Evolutionary conservation across 495 filamentous ascomycete species (phyloP).

Genomic region (Mytilinidion resinicola): DNA sequence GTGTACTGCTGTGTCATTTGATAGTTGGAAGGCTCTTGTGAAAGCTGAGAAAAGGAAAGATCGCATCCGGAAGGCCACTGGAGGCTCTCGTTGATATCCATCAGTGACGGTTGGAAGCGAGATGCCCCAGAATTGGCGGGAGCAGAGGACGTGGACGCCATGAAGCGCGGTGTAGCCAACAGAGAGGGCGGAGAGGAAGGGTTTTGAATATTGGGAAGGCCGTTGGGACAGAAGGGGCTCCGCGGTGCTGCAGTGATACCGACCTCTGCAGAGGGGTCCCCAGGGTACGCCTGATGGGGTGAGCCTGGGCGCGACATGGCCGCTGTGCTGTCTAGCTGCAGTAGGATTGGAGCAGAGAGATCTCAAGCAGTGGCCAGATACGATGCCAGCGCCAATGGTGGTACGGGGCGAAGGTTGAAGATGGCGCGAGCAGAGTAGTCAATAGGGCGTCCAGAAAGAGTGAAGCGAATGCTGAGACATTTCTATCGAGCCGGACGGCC

Average conservation of each 20-base stretch:
- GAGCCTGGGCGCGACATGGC: slow-evolving; percentile 23
- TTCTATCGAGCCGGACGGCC: slow-evolving; percentile 8
- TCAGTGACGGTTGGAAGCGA: slow-evolving; percentile 2
- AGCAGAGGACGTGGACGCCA: slow-evolving; percentile 5
- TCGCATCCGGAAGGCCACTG: slow-evolving; percentile 13
- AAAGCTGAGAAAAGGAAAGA: not conserved
- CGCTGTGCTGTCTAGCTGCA: slow-evolving; percentile 14
- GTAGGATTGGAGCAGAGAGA: slow-evolving; percentile 5
- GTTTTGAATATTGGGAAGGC: slow-evolving; percentile 9
- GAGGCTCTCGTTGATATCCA: slow-evolving; percentile 6
- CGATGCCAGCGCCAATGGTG: slow-evolving; percentile 25
- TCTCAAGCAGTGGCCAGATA: slow-evolving; percentile 3
- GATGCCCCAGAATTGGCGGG: slow-evolving; percentile 3
- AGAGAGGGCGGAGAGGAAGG: slow-evolving; percentile 1
- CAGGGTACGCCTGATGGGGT: slow-evolving; percentile 13
- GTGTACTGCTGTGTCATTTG: slow-evolving; percentile 5
- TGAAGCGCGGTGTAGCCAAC: not conserved
- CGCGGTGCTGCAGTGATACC: slow-evolving; percentile 2
- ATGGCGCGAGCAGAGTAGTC: slow-evolving; percentile 11
- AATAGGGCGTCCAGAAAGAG: slow-evolving; percentile 16
- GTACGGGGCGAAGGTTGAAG: slow-evolving; percentile 15
- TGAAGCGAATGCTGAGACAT: slow-evolving; percentile 26
- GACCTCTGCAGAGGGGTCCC: slow-evolving; percentile 6
- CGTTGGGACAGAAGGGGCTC: not conserved
- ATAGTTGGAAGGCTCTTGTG: slow-evolving; percentile 8